Conservation (phyloP, 768 basidiomycete genomes). For the Rubroboletus satanas region DNA sequence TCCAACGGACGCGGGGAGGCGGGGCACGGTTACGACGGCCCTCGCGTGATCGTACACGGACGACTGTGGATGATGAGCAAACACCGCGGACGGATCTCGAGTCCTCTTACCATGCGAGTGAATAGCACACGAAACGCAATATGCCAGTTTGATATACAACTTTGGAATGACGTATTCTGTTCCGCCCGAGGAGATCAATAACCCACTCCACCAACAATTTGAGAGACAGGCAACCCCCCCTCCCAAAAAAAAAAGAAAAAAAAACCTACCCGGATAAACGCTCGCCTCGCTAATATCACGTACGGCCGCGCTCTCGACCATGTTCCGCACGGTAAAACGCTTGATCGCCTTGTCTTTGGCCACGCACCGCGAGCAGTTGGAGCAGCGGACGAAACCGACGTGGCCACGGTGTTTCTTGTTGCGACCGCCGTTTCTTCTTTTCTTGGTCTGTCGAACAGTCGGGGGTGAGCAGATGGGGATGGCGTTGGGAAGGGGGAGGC, state of each 20-base stretch:
- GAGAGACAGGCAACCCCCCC: no score
- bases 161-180: conserved; percentile 94
- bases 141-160: conserved; percentile 96
- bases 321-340: conserved; percentile 98
- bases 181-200: neutral
- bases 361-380: conserved; percentile 98
- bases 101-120: conserved; percentile 86
- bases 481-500: neutral
- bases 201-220: no score
- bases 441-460: conserved; percentile 71
- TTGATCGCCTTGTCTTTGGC: conserved; percentile 99
- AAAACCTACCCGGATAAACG: conserved; percentile 75
- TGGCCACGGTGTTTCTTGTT: conserved; percentile 99
- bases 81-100: neutral
- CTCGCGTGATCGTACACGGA: conserved; percentile 95
- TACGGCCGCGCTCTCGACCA: conserved; percentile 98
- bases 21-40: conserved; percentile 97
- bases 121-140: conserved; percentile 99
- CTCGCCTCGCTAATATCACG: conserved; percentile 95
- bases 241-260: no score
- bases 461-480: neutral
- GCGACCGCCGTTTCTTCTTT: conserved; percentile 98
- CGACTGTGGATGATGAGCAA: conserved; percentile 49
- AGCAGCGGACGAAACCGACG: conserved; percentile 92
- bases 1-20: conserved; percentile 93